Base-by-base conservation (phyloP, 371 early-diverging fungal genomes). In the Dichotomocladium elegans region DNA sequence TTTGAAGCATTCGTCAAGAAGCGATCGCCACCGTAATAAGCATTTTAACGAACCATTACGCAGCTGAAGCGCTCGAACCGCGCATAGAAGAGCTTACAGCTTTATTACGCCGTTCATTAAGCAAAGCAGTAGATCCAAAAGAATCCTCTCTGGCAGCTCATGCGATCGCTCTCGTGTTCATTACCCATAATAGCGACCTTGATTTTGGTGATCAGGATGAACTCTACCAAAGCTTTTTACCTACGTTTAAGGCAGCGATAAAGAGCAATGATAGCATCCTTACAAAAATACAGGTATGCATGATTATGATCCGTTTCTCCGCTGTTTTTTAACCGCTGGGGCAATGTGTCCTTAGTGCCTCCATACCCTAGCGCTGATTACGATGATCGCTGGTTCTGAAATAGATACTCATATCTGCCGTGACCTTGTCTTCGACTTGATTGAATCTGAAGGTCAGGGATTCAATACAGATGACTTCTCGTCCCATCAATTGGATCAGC, bases 141-240 rank as follows among this genome's bases (percentile, higher is more conserved):
- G 91, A 90, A 55, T 71, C 70, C n/a, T 61, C 72, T 44, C 65
- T 85, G 29, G 87, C 89, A 27, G 74, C 81, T 8, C 70, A 71
- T 43, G 88, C 72, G 3, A 76, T 87, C 19, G 71, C 80, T 8
- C 70, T 88, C 8, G 71, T 76, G 14, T 91, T 91, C 63, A 63
- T 91, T 28, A 86, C 78, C 35, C 74, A 87, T 53, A n/a, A n/a
- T n/a, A 88, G 87, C 26, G 77, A 81, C 22, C 57, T 63, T 3
- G 67, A 66, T 7, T 58, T 65, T 30, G 61, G 51, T 9, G 83
- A 78, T 34, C 78, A 79, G 25, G 86, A 85, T 46, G 71, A 75
- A 40, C 70, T 79, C 45, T 86, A 83, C 48, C 74, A 78, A 47
- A 65, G 72, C 46, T 64, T 82, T 14, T 63, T 77, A 33, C 70